A percentile compares a stretch with the other conserved stretches of the same genome.
phyloP scores from a whole-genome alignment of 371 early-diverging fungal species.

The Apophysomyces elegans region DNA sequence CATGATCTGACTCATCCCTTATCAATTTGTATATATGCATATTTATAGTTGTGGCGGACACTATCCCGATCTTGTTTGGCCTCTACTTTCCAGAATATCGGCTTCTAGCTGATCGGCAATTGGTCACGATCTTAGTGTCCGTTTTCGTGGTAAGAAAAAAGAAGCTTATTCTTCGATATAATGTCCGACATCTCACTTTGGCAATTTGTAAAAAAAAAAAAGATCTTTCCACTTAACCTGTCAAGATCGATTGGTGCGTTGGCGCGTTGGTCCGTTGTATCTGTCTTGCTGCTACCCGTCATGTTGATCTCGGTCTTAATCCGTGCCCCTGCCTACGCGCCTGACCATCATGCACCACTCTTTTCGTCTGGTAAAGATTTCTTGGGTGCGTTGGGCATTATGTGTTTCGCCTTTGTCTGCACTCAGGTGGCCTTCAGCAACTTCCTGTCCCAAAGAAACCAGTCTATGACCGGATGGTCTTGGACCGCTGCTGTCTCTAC shows the following conservation, averaged over 20 bases:
- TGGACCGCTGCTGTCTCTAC: constrained; percentile 52
- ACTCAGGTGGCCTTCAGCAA: constrained; percentile 63
- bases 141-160: constrained; percentile 43
- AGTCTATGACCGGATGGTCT: constrained; percentile 49
- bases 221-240: constrained; percentile 58
- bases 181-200: constrained; percentile 4
- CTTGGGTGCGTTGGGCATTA: constrained; percentile 62
- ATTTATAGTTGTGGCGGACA: constrained; percentile 57
- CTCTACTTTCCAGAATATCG: constrained; percentile 44
- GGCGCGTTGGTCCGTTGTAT: constrained; percentile 57
- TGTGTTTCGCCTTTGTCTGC: constrained; percentile 68
- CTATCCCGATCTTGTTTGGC: constrained; percentile 55
- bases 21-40: neutral
- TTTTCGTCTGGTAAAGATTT: constrained; percentile 53
- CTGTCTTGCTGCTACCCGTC: constrained; percentile 56
- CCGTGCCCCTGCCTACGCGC: constrained; percentile 56
- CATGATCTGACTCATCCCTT: constrained; percentile 6
- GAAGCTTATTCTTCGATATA: neutral
- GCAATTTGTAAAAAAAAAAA: neutral
- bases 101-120: constrained; percentile 35
- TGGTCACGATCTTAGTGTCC: constrained; percentile 51
- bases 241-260: constrained; percentile 60
- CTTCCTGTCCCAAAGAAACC: constrained; percentile 51
- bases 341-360: constrained; percentile 54
- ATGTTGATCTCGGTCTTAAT: constrained; percentile 54